phyloP scores from a whole-genome alignment of 164 flowering plant species.

The Cinnamomum micranthum region DNA sequence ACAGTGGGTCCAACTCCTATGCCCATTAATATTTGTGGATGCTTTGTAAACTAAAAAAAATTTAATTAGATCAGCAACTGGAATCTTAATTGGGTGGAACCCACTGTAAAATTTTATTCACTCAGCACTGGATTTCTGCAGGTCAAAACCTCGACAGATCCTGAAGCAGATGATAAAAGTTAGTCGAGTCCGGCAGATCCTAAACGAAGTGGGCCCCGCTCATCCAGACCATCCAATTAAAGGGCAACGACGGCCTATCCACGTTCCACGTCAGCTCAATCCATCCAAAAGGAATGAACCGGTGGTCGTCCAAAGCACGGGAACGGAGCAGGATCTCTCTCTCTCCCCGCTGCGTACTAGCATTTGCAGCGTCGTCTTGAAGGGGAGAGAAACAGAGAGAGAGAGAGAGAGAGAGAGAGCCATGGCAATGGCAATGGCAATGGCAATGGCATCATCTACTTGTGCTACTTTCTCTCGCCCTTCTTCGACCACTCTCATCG shows the following conservation, averaged over 20 bases:
- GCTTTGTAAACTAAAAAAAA: too few species aligned
- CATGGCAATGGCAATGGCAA: slow-evolving; percentile 17
- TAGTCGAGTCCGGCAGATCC: too few species aligned
- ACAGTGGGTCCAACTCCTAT: too few species aligned
- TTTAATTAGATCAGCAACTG: too few species aligned
- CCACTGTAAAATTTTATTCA: too few species aligned
- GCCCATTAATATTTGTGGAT: too few species aligned
- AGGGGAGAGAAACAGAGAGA: neutral
- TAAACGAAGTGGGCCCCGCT: neutral
- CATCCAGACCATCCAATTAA: slow-evolving; percentile 8
- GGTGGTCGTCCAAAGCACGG: slow-evolving; percentile 19
- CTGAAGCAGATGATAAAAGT: too few species aligned
- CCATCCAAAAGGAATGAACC: slow-evolving; percentile 15
- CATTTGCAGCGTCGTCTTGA: neutral
- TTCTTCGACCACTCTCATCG: slow-evolving; percentile 48
- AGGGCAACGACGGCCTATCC: slow-evolving; percentile 11
- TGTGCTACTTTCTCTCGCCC: slow-evolving; percentile 46
- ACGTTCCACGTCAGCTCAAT: slow-evolving; percentile 18
- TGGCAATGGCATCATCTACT: slow-evolving; percentile 28
- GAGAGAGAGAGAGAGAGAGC: neutral
- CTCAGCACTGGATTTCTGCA: too few species aligned
- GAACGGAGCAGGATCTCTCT: neutral
- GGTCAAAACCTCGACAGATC: too few species aligned
- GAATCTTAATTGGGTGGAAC: too few species aligned
- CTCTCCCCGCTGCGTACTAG: neutral